Percentiles rank a stretch among this genome's conserved stretches.
Evolutionary conservation across 83 land plant genomes (phyloP).

Genomic region (Picea abies): DNA sequence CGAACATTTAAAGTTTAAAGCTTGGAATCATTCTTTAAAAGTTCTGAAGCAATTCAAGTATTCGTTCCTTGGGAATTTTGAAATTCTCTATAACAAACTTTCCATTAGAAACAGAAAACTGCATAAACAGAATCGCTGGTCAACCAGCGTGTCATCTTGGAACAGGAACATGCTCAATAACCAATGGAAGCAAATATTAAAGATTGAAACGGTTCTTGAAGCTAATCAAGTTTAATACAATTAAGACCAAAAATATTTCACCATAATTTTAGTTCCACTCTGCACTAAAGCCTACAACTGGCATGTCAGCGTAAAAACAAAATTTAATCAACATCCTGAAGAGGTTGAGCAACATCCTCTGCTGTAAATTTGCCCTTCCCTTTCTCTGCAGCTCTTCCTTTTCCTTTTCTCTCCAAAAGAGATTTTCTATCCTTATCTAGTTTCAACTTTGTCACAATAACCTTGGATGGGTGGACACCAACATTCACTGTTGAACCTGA

Average conservation of each 20-base stretch:
- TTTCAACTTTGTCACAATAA: slow-evolving; percentile 63
- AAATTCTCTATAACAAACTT: too few relatives aligned
- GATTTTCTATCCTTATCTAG: slow-evolving; percentile 74
- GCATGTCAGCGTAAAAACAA: background rate
- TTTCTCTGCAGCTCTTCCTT: slow-evolving; percentile 78
- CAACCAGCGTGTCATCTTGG: too few relatives aligned
- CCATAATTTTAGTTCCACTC: background rate
- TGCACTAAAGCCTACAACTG: background rate
- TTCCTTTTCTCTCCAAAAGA: slow-evolving; percentile 79
- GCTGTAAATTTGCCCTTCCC: slow-evolving; percentile 64
- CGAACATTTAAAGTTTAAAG: too few relatives aligned
- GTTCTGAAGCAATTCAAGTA: too few relatives aligned
- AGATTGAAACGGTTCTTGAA: background rate
- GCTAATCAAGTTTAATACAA: background rate
- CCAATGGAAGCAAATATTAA: background rate
- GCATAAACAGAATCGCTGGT: too few relatives aligned
- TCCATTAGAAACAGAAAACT: too few relatives aligned
- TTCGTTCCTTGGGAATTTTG: too few relatives aligned
- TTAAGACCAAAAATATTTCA: background rate
- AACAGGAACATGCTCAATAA: background rate
- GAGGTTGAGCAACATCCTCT: slow-evolving; percentile 65
- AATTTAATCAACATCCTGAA: slow-evolving; percentile 71
- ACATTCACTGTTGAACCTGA: slow-evolving; percentile 65
- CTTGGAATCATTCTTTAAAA: too few relatives aligned
- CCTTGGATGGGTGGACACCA: slow-evolving; percentile 73